Evolutionary conservation across 768 basidiomycete species (phyloP).

Genomic region (Filobasidium floriforme): DNA sequence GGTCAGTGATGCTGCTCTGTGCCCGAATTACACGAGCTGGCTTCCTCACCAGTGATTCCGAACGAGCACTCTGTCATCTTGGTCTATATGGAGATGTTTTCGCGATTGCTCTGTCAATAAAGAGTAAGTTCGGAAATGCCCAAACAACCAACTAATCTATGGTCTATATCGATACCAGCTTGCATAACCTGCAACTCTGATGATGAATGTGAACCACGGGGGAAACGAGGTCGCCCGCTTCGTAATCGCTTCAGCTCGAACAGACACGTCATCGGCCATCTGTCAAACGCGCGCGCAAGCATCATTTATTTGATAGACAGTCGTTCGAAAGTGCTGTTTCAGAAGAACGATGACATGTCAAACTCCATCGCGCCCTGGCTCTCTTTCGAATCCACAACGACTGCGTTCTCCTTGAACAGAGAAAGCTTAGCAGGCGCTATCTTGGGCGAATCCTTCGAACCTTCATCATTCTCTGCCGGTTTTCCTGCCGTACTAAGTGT

Average conservation of each 20-base stretch:
- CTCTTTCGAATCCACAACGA: conserved; percentile 11
- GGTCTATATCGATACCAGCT: neutral
- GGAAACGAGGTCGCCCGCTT: neutral
- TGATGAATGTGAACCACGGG: too few relatives aligned
- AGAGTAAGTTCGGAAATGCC: too few relatives aligned
- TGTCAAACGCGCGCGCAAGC: neutral
- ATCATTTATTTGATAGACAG: neutral
- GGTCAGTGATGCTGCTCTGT: neutral
- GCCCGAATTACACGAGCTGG: neutral
- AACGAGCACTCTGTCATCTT: conserved; percentile 78
- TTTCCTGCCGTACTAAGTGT: neutral
- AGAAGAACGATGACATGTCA: conserved; percentile 65
- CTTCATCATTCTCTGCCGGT: neutral
- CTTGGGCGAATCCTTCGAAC: neutral
- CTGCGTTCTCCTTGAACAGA: conserved; percentile 7
- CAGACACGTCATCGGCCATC: neutral
- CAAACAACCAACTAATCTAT: neutral
- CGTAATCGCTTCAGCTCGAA: neutral
- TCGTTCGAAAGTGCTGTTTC: too few relatives aligned
- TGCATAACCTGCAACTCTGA: too few relatives aligned
- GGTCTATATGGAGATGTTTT: neutral
- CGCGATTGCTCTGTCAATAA: too few relatives aligned
- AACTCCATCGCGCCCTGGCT: conserved; percentile 66
- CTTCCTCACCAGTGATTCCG: conserved; percentile 55
- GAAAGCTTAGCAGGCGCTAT: neutral